phyloP scores from a whole-genome alignment of 2,329 filamentous ascomycete species.

The Clathrospora elynae region DNA sequence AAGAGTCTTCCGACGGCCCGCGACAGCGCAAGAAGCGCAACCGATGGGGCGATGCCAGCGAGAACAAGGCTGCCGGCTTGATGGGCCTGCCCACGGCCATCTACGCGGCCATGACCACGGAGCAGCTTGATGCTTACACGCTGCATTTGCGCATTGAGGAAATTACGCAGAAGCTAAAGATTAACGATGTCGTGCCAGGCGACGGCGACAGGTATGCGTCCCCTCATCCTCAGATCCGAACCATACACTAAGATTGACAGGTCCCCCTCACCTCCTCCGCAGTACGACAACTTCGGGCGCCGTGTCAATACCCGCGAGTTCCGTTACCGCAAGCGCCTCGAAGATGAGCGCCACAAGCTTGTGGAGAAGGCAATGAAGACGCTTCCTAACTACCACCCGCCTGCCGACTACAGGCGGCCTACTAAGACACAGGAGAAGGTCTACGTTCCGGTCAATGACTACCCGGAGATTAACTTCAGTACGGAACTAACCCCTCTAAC shows the following conservation, averaged over 20 bases:
- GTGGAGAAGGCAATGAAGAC: slow-evolving; percentile 99
- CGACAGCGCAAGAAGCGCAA: slow-evolving; percentile 97
- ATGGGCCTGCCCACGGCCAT: slow-evolving; percentile 98
- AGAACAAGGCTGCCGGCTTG: slow-evolving; percentile 97
- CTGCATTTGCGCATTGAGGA: slow-evolving; percentile 97
- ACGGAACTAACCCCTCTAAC: slow-evolving; percentile 97
- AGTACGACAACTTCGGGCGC: slow-evolving; percentile 99
- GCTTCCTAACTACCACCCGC: slow-evolving; percentile 98
- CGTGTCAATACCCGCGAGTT: slow-evolving; percentile 99
- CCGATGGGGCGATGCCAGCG: slow-evolving; percentile 93
- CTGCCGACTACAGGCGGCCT: slow-evolving; percentile 95
- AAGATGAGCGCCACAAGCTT: slow-evolving; percentile 98
- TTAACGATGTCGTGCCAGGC: slow-evolving; percentile 97
- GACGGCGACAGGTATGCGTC: slow-evolving; percentile 86
- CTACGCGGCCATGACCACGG: slow-evolving; percentile 95
- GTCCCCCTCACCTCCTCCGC: slow-evolving; percentile 91
- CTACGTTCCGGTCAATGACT: slow-evolving; percentile 99
- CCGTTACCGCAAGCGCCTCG: slow-evolving; percentile 95
- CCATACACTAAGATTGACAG: slow-evolving; percentile 54
- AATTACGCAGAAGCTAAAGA: slow-evolving; percentile 98
- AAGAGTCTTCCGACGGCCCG: slow-evolving; percentile 67
- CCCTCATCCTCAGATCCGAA: background rate
- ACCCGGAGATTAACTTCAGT: slow-evolving; percentile 99
- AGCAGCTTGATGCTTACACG: slow-evolving; percentile 97
- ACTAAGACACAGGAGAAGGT: slow-evolving; percentile 99